Evolutionary conservation across 495 filamentous ascomycete genomes (phyloP), one percentile per base, ranked within the genome.

Genomic region (Xeromyces bisporus): DNA sequence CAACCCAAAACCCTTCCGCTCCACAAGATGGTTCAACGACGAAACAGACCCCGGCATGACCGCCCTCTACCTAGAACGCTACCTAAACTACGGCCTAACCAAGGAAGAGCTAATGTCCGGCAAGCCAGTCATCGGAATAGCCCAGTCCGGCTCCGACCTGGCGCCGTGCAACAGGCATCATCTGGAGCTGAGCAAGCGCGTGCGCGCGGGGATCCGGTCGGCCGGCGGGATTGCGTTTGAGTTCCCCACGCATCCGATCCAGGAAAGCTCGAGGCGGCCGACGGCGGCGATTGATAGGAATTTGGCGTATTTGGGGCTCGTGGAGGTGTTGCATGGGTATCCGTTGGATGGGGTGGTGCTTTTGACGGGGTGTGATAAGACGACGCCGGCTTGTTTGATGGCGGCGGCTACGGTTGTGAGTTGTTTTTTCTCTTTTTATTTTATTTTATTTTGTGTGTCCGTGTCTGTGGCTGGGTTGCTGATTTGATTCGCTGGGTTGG

Each of bases 361-460:
- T 17, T 49, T 70, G 37, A 68, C 66, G 0, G 66, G 66, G n/a
- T 70, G 66, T 47, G 66, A 70, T 35, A 70, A 70, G 47, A 70
- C 63, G 6, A 69, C 63, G 0, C 66, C 66, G 16, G 66, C 64
- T 14, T 59, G 53, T 34, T 46, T 70, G 31, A 70, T 70, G 64
- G 64, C 66, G n/a, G 64, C 62, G 13, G 64, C 61, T 29, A 67
- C 64, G n/a, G 53, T 70, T 37, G 59, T 64, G 34, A 20, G 59
- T 54, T 11, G 28, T 9, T 31, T 34, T n/a, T 10, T 23, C 2
- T 8, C 8, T 35, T 14, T 5, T 26, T 30, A n/a, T 34, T n/a
- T 10, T 23, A 3, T 8, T 6, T 35, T 14, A 3, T 26, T 30
- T 21, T 10, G 17, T 2, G 16, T 31, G 18, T 6, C 18, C 21